phyloP scores from a whole-genome alignment of 1,139 yeast genomes.

The Hyphopichia burtonii region DNA sequence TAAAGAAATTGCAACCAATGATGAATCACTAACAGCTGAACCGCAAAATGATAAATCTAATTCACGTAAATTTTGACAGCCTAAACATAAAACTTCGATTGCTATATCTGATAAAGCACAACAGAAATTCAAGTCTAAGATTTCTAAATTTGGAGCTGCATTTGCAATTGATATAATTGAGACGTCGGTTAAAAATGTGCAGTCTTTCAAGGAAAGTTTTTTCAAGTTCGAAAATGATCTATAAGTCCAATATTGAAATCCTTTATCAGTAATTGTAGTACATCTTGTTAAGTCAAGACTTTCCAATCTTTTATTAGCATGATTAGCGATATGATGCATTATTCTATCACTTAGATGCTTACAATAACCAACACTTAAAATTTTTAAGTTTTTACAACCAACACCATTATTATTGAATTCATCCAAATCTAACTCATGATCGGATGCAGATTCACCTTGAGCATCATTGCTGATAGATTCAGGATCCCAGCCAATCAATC shows the following conservation, averaged over 20 bases:
- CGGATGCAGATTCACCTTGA: conserved; percentile 5
- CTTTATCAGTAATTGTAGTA: conserved; percentile 73
- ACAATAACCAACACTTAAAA: conserved; percentile 64
- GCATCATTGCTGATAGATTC: conserved; percentile 9
- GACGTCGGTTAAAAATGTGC: conserved; percentile 69
- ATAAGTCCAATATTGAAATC: conserved; percentile 65
- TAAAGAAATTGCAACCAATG: conserved; percentile 60
- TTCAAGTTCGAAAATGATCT: conserved; percentile 52
- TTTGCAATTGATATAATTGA: conserved; percentile 62
- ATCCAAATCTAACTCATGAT: conserved; percentile 7
- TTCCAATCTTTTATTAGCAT: conserved; percentile 55
- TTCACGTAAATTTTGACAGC: conserved; percentile 54
- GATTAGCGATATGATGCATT: conserved; percentile 61
- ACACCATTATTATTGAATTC: conserved; percentile 20
- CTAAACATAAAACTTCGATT: conserved; percentile 61
- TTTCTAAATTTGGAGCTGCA: conserved; percentile 56
- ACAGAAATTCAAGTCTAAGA: conserved; percentile 66
- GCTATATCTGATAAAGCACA: conserved; percentile 72
- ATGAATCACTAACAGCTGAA: conserved; percentile 73
- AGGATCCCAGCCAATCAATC: conserved; percentile 59
- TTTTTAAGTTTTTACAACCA: conserved; percentile 60
- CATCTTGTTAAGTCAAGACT: conserved; percentile 68
- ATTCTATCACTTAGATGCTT: conserved; percentile 69
- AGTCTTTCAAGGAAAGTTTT: conserved; percentile 60
- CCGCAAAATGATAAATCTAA: conserved; percentile 74